Evolutionary conservation across 106 monocot species (phyloP), one percentile per base, ranked within the genome.

Genomic region (Alisma plantagoaquatica): DNA sequence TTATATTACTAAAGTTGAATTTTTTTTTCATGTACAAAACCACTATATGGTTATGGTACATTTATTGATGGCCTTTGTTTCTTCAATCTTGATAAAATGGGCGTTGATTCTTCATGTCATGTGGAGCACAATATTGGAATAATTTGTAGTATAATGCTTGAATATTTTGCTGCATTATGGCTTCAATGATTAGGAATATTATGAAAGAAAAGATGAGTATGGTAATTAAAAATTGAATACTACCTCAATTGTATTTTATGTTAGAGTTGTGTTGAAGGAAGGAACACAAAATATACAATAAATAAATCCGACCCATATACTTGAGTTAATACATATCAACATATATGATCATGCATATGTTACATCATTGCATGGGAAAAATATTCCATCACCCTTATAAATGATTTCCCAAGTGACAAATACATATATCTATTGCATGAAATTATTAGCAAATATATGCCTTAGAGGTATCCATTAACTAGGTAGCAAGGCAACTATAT

Each of bases 381-480:
- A 46, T 11, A 9, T 9, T 38, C 14, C 14, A 38, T 38, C 35
- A 14, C 35, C 14, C 14, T 38, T 38, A 38, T 38, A 38, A 7
- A 46, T 46, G 45, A 46, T 18, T 18, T 11, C 45, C 19, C 45
- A 46, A 16, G 45, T 7, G 11, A 46, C 19, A 18, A 18, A 11
- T 46, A 46, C 19, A 46, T 46, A 16, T 38, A 38, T 12, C 35
- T 38, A 7, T 38, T 46, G 45, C 45, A 46, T 46, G 45, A 46
- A 11, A 18, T 9, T 3, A 9, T 46, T 17, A 11, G 19, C 9
- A 6, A 14, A 14, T 38, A 38, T 6, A 38, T 38, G 6, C 35
- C 35, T 14, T 38, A 7, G 35, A 38, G 9, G 14, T 14, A 38
- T 38, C 14, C 14, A 38, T 38, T 38, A 38, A 38, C 14, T 3